These are phyloP conservation scores for Chytriomyces hyalinus DNA, from an alignment of 192 early-diverging fungal species.

Conservation along the genomic window DNA sequence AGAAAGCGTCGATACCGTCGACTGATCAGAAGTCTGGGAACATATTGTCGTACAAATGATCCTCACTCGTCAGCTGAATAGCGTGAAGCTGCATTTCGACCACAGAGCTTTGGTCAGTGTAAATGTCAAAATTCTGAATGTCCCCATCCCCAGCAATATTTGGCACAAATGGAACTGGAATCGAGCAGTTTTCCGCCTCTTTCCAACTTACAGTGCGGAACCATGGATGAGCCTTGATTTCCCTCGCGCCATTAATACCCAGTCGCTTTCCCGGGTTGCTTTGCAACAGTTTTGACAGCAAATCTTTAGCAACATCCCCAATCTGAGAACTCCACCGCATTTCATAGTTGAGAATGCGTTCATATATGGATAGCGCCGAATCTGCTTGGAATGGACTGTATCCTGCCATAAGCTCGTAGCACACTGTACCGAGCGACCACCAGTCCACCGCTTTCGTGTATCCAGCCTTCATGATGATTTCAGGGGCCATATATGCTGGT, in stretches of 20 bases:
- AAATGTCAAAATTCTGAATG: constrained; percentile 47
- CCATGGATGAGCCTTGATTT: constrained; percentile 44
- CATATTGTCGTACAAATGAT: constrained; percentile 32
- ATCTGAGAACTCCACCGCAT: constrained; percentile 45
- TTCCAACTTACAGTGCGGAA: constrained; percentile 38
- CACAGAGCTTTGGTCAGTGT: constrained; percentile 37
- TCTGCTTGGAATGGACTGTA: constrained; percentile 52
- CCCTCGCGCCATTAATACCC: constrained; percentile 40
- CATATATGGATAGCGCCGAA: constrained; percentile 45
- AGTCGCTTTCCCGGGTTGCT: constrained; percentile 32
- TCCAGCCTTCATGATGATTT: constrained; percentile 49
- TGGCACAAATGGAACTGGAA: constrained; percentile 44
- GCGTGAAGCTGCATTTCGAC: constrained; percentile 31
- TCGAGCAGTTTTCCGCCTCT: neutral
- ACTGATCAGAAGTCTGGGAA: constrained; percentile 38
- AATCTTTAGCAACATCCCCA: constrained; percentile 17
- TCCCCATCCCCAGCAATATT: constrained; percentile 38
- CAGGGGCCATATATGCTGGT: constrained; percentile 63
- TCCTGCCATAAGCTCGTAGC: constrained; percentile 54
- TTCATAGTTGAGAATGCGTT: constrained; percentile 44
- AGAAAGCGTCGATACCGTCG: too few species aligned
- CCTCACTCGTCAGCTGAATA: constrained; percentile 19
- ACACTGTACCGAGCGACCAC: constrained; percentile 50
- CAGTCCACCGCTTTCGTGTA: constrained; percentile 52
- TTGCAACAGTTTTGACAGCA: constrained; percentile 29